Evolutionary conservation across 805 yeast genomes (phyloP).

Genomic region (Barnettozyma botsteinii): DNA sequence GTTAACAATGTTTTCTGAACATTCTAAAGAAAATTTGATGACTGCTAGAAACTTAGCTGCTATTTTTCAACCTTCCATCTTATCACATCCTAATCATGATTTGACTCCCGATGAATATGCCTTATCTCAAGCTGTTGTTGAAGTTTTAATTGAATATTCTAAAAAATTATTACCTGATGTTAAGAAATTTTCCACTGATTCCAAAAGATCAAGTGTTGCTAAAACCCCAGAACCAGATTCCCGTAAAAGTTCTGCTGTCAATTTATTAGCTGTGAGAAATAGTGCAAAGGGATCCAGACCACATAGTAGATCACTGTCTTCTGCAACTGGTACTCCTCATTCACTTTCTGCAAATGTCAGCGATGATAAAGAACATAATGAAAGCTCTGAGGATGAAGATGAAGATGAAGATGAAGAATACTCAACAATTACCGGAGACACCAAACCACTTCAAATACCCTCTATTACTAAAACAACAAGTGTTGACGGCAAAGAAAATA

Average conservation of each 20-base stretch:
- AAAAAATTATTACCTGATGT: constrained; percentile 64
- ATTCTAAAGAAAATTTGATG: constrained; percentile 79
- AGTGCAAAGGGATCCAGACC: constrained; percentile 20
- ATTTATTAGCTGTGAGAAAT: constrained; percentile 15
- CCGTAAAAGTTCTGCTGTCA: constrained; percentile 14
- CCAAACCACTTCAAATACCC: constrained; percentile 2
- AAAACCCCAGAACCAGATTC: constrained; percentile 8
- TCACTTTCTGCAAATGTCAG: constrained; percentile 20
- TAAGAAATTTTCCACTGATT: constrained; percentile 23
- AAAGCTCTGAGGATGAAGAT: constrained; percentile 2
- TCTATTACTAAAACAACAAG: constrained; percentile 4
- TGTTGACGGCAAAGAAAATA: not conserved
- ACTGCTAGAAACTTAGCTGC: constrained; percentile 91
- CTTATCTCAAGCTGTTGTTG: constrained; percentile 77
- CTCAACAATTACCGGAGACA: not conserved
- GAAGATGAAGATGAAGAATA: constrained; percentile 1
- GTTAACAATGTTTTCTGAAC: constrained; percentile 76
- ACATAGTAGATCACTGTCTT: constrained; percentile 40
- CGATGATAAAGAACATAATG: constrained; percentile 3
- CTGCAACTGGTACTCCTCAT: constrained; percentile 39
- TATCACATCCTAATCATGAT: constrained; percentile 90
- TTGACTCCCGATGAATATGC: constrained; percentile 90
- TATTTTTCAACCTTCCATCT: constrained; percentile 92
- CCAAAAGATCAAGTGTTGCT: constrained; percentile 7
- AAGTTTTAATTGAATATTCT: constrained; percentile 82